Base-by-base conservation (phyloP, 2,329 filamentous ascomycete genomes). In the Decorospora gaudefroyi region DNA sequence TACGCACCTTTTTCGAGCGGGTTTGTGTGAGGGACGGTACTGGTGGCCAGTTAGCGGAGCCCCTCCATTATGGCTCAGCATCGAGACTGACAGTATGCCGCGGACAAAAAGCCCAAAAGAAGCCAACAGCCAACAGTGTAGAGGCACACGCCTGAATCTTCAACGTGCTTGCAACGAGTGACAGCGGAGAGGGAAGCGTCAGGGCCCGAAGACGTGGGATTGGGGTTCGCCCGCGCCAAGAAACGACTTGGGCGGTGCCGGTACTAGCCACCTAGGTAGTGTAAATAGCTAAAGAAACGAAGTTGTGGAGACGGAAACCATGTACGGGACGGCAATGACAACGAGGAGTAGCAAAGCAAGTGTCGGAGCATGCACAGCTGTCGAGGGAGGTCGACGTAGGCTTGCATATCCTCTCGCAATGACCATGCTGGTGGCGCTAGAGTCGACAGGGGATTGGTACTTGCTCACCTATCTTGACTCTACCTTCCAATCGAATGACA, bases 171-270 rank as follows among this genome's bases (percentile, higher is more conserved):
- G 44, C 25, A 43, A 46, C 22, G 42, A 42, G 51, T 43, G 55
- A 43, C 33, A 42, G 31, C 25, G 45, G 42, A 51, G 51, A 53
- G 49, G 51, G 52, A 50, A 47, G 46, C 47, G 51, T 53, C 46
- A 49, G 53, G 46, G 46, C 40, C 53, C 58, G 62, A 59, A 58
- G 60, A 55, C 49, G 61, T 55, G 56, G 57, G 65, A 64, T 62
- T 59, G 57, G 49, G 59, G 49, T 59, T 62, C 59, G 57, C 61
- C 58, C 46, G 43, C 55, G 65, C 66, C 65, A 68, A 70, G 66
- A 51, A 49, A 46, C 23, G 45, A 35, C 49, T 42, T 51, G 48
- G 28, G 47, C 38, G 41, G 57, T 34, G 38, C 52, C 53, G 48
- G 23, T 31, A 30, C n/a, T n/a, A 49, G 48, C 23, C 43, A 35